Evolutionary conservation across 2,329 filamentous ascomycete genomes (phyloP).

Genomic region (Apiospora marii): DNA sequence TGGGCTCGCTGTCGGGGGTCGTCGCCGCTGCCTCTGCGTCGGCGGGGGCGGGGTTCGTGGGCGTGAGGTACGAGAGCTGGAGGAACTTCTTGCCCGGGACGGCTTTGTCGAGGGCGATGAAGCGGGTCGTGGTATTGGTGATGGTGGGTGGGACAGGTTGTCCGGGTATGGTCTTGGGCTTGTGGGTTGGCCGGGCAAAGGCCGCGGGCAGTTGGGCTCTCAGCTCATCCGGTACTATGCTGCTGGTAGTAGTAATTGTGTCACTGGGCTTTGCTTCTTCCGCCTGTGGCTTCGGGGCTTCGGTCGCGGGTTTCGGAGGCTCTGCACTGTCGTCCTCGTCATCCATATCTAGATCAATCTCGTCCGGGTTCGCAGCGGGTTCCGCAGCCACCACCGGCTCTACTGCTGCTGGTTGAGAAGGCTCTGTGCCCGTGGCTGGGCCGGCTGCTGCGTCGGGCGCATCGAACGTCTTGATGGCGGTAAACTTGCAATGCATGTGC

Average conservation of each 20-base stretch:
- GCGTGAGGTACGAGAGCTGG: slow-evolving; percentile 73
- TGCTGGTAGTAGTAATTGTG: neutral
- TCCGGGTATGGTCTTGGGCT: slow-evolving; percentile 52
- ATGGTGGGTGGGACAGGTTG: slow-evolving; percentile 76
- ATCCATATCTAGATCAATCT: slow-evolving; percentile 74
- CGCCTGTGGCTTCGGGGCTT: slow-evolving; percentile 26
- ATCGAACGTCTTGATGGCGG: slow-evolving; percentile 69
- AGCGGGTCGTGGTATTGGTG: slow-evolving; percentile 79
- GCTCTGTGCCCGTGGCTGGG: slow-evolving; percentile 21
- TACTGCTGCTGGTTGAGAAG: neutral
- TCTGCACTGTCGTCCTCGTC: slow-evolving; percentile 44
- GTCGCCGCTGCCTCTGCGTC: neutral
- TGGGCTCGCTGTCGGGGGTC: slow-evolving; percentile 44
- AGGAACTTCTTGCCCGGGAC: slow-evolving; percentile 81
- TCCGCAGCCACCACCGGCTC: neutral
- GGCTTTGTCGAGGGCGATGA: slow-evolving; percentile 93
- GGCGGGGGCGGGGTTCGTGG: slow-evolving; percentile 43
- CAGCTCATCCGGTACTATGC: slow-evolving; percentile 66
- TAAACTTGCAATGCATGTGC: slow-evolving; percentile 89
- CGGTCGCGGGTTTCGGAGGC: slow-evolving; percentile 10
- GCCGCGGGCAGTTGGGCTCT: slow-evolving; percentile 79
- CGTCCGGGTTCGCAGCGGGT: slow-evolving; percentile 63
- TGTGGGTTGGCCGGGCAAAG: slow-evolving; percentile 61
- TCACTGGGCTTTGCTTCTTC: slow-evolving; percentile 30
- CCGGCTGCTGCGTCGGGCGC: neutral